Conservation (phyloP, 306 rosid genomes). For the Boehmeria nivea region DNA sequence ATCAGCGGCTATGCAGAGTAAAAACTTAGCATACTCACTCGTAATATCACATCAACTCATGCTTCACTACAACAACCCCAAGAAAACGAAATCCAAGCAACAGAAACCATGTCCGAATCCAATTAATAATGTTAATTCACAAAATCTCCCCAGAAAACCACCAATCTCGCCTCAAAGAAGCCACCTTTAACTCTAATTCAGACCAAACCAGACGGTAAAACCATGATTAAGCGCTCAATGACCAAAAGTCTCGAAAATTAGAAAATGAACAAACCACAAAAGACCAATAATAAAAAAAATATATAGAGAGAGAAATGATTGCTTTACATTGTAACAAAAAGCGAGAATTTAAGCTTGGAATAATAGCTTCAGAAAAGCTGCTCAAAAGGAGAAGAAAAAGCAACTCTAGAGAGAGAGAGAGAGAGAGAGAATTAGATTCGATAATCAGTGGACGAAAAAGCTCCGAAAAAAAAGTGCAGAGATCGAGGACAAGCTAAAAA, state of each 20-base stretch:
- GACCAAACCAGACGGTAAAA: background rate
- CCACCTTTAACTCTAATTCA: background rate
- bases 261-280: constrained; percentile 1
- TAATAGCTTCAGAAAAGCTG: constrained; percentile 27
- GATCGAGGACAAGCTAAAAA: constrained; percentile 18
- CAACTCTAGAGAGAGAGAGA: constrained; percentile 26
- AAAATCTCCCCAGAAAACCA: background rate
- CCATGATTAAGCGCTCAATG: background rate
- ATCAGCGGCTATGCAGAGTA: too few relatives aligned
- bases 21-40: constrained; percentile 17
- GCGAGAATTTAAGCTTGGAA: constrained; percentile 19
- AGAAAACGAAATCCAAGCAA: too few relatives aligned
- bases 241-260: too few relatives aligned
- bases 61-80: too few relatives aligned
- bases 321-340: constrained; percentile 18
- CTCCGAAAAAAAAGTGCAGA: constrained; percentile 14
- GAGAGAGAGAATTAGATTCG: constrained; percentile 27
- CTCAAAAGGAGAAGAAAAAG: constrained; percentile 13
- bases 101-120: too few relatives aligned
- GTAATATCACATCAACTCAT: too few relatives aligned
- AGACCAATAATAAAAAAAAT: too few relatives aligned
- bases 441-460: constrained; percentile 19
- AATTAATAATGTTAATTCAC: too few relatives aligned
- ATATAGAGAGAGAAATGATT: constrained; percentile 5
- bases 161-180: constrained; percentile 14